phyloP scores from a whole-genome alignment of 2,329 filamentous ascomycete genomes.

The Furcasterigmium furcatum region DNA sequence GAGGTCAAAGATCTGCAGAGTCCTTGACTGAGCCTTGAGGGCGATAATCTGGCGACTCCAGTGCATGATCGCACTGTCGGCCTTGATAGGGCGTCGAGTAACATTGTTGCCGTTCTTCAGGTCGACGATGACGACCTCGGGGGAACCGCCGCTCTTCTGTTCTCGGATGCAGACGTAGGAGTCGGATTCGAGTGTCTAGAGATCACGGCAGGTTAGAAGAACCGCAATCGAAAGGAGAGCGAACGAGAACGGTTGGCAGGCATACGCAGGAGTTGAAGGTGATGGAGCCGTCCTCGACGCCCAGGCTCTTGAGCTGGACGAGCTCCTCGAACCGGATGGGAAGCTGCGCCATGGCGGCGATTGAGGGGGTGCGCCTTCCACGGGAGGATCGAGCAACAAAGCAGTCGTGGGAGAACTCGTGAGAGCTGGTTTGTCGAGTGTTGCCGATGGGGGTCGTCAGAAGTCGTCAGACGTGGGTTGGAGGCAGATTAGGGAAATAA shows the following conservation, averaged over 20 bases:
- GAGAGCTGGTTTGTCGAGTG: background rate
- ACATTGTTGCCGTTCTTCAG: conserved; percentile 97
- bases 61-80: conserved; percentile 99
- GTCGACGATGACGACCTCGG: conserved; percentile 96
- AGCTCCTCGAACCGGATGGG: conserved; percentile 94
- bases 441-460: background rate
- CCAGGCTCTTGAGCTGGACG: conserved; percentile 59
- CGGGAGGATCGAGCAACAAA: conserved; percentile 4
- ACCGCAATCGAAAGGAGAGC: conserved; percentile 55
- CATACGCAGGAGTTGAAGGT: conserved; percentile 79
- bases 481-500: conserved; percentile 4
- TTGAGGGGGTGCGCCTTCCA: conserved; percentile 7
- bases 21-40: conserved; percentile 89
- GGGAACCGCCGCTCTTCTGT: conserved; percentile 79
- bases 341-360: conserved; percentile 59
- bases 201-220: conserved; percentile 70
- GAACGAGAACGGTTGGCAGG: conserved; percentile 10
- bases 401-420: background rate
- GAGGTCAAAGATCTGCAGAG: conserved; percentile 96
- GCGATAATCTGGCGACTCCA: conserved; percentile 95
- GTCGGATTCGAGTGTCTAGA: conserved; percentile 94
- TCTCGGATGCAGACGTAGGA: conserved; percentile 94
- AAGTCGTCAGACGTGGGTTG: background rate
- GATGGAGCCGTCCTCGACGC: conserved; percentile 53
- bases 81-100: conserved; percentile 92